Evolutionary conservation across 2,329 filamentous ascomycete genomes (phyloP).

Genomic region (Verticillium longisporum): DNA sequence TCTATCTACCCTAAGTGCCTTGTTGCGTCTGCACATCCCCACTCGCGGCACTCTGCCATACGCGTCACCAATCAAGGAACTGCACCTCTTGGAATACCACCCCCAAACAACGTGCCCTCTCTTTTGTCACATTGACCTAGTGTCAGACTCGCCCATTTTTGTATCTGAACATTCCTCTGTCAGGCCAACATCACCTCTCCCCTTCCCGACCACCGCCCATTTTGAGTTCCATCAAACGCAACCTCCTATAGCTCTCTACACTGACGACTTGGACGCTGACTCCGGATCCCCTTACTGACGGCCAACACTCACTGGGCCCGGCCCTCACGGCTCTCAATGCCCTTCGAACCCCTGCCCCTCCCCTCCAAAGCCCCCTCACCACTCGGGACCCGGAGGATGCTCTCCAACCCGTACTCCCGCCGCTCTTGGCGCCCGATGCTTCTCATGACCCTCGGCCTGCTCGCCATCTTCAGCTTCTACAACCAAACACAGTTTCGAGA

Average conservation of each 20-base stretch:
- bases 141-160: not conserved
- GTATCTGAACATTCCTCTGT: not conserved
- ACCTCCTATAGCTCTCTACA: not conserved
- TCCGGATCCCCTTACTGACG: not conserved
- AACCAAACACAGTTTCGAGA: not conserved
- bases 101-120: not conserved
- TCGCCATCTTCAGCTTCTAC: not conserved
- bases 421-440: conserved; percentile 1
- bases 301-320: not conserved
- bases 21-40: not conserved
- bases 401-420: conserved; percentile 1
- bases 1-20: too few species aligned
- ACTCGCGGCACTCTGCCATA: not conserved
- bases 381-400: not conserved
- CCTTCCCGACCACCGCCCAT: not conserved
- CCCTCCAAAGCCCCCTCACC: conserved; percentile 1
- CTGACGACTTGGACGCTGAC: too few species aligned
- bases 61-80: not conserved
- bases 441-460: not conserved
- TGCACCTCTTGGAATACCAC: not conserved
- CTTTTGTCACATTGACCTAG: not conserved
- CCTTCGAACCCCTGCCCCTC: not conserved
- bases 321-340: not conserved
- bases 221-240: not conserved
- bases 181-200: not conserved